Evolutionary conservation across 2,329 filamentous ascomycete species (phyloP), one percentile per base, ranked within the genome.

Genomic region (Colletotrichum gigasporum): DNA sequence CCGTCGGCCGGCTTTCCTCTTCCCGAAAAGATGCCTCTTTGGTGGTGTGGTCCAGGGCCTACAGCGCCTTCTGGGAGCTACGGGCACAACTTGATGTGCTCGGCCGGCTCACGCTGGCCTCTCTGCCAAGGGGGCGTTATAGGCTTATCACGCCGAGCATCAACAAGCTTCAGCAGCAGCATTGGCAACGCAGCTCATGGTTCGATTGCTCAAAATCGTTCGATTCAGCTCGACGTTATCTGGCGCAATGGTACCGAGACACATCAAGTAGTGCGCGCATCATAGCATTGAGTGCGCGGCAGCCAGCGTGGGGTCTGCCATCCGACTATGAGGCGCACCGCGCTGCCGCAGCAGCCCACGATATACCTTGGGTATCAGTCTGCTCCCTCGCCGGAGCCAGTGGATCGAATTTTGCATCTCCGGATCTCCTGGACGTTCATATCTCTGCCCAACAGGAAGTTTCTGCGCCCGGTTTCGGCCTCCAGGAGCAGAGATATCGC

Each of bases 381-480:
- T 20, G 12, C 50, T 45, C 34, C 42, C 56, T 53, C n/a, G 56
- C 22, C 56, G 20, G 22, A 32, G 26, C 35, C 22, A 42, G 62
- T 65, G 62, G 62, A 65, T 37, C 35, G 35, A 12, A 50, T 39
- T 51, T 50, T 34, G 62, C 48, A 61, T 62, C 56, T 65, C 62
- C 62, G 56, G 56, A 30, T 39, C 28, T 37, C 56, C 28, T 61
- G 30, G 39, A 44, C n/a, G 10, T 35, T 45, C 34, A 44, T 64
- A 37, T 61, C 56, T 61, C 34, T 44, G 12, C 22, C 41, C 35
- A 54, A 48, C 2, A 16, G 26, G 32, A 48, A n/a, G n/a, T 4
- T 18, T 24, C 7, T n/a, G 44, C 42, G 59, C 24, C 28, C 28
- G 22, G 16, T 44, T 24, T 44, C 28, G 35, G 28, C 35, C 16